Conservation (phyloP, 768 basidiomycete species). For the Mycena alexandri region DNA sequence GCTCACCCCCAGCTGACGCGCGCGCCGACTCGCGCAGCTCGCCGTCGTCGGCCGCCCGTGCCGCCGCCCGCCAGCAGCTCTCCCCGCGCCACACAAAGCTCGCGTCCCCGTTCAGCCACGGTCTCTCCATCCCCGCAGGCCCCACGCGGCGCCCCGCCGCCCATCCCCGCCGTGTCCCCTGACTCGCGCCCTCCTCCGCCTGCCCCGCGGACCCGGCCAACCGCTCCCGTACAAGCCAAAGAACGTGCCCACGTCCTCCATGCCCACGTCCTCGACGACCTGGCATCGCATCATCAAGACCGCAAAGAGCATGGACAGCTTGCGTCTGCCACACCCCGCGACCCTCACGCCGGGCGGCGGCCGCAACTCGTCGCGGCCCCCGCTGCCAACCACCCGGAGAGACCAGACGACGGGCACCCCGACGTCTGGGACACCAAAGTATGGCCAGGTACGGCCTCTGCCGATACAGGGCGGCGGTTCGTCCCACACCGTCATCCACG, state of each 20-base stretch:
- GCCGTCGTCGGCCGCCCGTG: constrained; percentile 41
- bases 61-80: constrained; percentile 47
- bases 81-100: constrained; percentile 48
- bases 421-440: constrained; percentile 52
- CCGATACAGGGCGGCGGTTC: constrained; percentile 54
- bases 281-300: constrained; percentile 50
- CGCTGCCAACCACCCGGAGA: constrained; percentile 51
- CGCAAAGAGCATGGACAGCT: constrained; percentile 73
- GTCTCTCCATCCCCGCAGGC: constrained; percentile 51
- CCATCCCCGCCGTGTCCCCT: constrained; percentile 46
- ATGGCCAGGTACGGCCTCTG: constrained; percentile 53
- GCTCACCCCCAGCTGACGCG: constrained; percentile 28
- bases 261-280: constrained; percentile 48
- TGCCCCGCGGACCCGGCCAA: constrained; percentile 52
- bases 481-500: constrained; percentile 48
- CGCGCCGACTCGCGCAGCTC: constrained; percentile 29
- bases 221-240: constrained; percentile 59
- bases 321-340: constrained; percentile 53
- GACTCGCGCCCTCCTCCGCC: constrained; percentile 48
- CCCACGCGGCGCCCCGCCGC: constrained; percentile 56
- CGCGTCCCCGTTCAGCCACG: constrained; percentile 50
- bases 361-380: constrained; percentile 44
- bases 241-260: constrained; percentile 48
- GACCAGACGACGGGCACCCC: constrained; percentile 40
- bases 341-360: constrained; percentile 50